A percentile compares a stretch with the other conserved stretches of the same genome.
Conservation (phyloP, 2,329 filamentous ascomycete species). For the Aspergillus sergii region DNA sequence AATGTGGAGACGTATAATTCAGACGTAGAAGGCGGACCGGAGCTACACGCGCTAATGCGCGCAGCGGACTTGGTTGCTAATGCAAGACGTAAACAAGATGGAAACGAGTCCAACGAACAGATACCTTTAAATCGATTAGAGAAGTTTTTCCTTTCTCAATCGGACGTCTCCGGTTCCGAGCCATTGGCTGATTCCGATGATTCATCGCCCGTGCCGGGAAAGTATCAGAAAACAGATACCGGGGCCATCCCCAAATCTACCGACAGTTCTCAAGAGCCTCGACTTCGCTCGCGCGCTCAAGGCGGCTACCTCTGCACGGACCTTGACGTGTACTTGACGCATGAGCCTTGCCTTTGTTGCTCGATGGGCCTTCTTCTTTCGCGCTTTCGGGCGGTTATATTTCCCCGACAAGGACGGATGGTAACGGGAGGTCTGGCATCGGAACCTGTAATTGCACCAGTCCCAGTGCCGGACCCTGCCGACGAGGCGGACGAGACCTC, state of each 20-base stretch:
- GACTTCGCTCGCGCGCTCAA: constrained; percentile 69
- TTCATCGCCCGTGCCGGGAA: constrained; percentile 17
- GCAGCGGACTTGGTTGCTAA: constrained; percentile 46
- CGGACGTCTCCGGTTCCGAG: constrained; percentile 48
- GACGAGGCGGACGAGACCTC: constrained; percentile 14
- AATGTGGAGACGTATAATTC: constrained; percentile 29
- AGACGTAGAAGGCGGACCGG: constrained; percentile 45
- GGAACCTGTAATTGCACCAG: constrained; percentile 52
- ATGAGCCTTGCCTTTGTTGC: constrained; percentile 96
- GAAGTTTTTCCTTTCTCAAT: constrained; percentile 49
- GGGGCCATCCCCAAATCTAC: constrained; percentile 17
- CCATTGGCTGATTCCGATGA: constrained; percentile 35
- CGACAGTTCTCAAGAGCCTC: constrained; percentile 31
- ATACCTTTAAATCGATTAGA: constrained; percentile 30
- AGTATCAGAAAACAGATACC: constrained; percentile 21
- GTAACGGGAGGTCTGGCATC: constrained; percentile 81
- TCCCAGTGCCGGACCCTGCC: constrained; percentile 1
- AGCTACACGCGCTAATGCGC: constrained; percentile 51
- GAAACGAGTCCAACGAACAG: constrained; percentile 16
- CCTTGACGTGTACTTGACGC: constrained; percentile 89
- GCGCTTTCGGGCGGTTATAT: constrained; percentile 83
- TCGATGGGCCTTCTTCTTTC: constrained; percentile 96
- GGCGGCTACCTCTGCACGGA: constrained; percentile 94
- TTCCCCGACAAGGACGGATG: constrained; percentile 67
- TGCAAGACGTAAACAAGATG: constrained; percentile 37